A percentile compares a stretch with the other conserved stretches of the same genome.
Evolutionary conservation across 305 asterid genomes (phyloP).

Genomic region (Fraxinus baroniana): DNA sequence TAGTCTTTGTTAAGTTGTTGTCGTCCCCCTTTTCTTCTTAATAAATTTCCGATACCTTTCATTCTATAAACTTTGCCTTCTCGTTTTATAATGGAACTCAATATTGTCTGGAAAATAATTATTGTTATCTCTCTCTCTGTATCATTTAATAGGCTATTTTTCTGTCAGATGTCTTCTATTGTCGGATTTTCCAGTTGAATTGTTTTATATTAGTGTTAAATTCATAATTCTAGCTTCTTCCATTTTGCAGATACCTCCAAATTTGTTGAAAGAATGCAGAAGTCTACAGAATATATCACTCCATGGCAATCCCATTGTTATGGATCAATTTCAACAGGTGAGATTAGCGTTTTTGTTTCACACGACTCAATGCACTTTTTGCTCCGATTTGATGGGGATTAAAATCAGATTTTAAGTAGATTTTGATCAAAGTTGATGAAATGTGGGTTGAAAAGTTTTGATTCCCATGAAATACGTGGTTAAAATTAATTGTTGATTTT

Average conservation of each 20-base stretch:
- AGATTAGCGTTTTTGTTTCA: not conserved
- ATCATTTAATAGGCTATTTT: not conserved
- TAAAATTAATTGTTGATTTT: no score
- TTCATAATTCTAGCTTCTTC: slow-evolving; percentile 16
- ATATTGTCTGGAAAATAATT: not conserved
- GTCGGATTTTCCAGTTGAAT: not conserved
- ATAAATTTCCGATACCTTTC: not conserved
- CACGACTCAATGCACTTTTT: not conserved
- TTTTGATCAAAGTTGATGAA: no score
- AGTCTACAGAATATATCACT: not conserved
- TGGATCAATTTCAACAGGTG: slow-evolving; percentile 93
- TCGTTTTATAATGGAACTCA: not conserved
- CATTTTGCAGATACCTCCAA: slow-evolving; percentile 5
- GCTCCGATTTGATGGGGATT: no score
- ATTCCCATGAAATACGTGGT: not conserved
- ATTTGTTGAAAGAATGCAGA: not conserved
- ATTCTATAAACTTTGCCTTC: not conserved
- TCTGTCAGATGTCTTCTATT: not conserved
- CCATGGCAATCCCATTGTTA: slow-evolving; percentile 71
- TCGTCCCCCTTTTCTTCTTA: slow-evolving; percentile 7
- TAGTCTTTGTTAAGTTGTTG: not conserved
- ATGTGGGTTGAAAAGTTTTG: no score
- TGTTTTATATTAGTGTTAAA: not conserved
- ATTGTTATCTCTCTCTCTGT: not conserved
- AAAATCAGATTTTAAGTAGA: no score